phyloP scores from a whole-genome alignment of 2,329 filamentous ascomycete species.

The Knufia fluminis region DNA sequence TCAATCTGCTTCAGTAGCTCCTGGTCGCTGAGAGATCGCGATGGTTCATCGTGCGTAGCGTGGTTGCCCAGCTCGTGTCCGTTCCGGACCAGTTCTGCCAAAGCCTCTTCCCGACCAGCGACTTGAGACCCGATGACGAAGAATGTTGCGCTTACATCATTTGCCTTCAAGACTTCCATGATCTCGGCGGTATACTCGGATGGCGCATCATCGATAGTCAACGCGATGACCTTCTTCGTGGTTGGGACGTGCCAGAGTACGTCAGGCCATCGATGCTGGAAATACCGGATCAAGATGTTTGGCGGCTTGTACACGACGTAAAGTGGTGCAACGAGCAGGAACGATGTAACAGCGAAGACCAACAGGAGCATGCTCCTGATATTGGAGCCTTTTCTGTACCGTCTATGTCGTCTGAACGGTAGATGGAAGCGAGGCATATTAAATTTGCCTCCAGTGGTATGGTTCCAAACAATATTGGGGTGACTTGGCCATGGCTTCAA shows the following conservation, averaged over 20 bases:
- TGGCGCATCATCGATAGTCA: conserved; percentile 83
- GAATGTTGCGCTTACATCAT: conserved; percentile 69
- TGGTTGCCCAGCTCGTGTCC: conserved; percentile 77
- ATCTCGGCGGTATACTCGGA: conserved; percentile 64
- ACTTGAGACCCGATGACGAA: conserved; percentile 81
- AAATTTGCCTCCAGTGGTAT: too few species aligned
- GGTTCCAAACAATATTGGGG: too few species aligned
- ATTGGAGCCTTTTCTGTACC: neutral
- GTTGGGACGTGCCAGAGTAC: conserved; percentile 64
- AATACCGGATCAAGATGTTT: conserved; percentile 57
- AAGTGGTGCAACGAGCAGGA: conserved; percentile 27
- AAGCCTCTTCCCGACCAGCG: conserved; percentile 42
- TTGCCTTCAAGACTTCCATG: conserved; percentile 53
- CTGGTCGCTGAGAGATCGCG: conserved; percentile 49
- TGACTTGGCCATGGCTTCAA: too few species aligned
- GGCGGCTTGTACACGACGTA: conserved; percentile 79
- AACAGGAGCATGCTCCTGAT: conserved; percentile 2
- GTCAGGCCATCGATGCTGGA: conserved; percentile 64
- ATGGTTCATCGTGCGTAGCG: conserved; percentile 78
- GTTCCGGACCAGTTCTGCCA: conserved; percentile 49
- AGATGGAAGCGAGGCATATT: conserved; percentile 7
- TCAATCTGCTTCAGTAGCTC: conserved; percentile 56
- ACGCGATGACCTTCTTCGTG: conserved; percentile 57
- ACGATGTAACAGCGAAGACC: neutral
- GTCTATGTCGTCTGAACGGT: neutral